Percentiles rank a stretch among this genome's conserved stretches.
Evolutionary conservation across 1,139 yeast species (phyloP).

Genomic region (Candida sanyaensis): DNA sequence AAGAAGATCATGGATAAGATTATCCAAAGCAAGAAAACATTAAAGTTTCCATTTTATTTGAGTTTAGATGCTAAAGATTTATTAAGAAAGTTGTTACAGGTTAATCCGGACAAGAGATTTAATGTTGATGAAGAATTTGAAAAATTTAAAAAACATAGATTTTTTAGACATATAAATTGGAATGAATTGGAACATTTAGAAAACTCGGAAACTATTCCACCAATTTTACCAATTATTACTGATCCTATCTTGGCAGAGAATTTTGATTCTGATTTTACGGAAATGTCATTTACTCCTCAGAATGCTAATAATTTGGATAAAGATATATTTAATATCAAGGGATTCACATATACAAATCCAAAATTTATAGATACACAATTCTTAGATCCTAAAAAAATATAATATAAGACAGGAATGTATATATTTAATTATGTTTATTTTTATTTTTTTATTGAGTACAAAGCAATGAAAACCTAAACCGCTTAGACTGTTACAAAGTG

Average conservation of each 20-base stretch:
- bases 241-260: conserved; percentile 90
- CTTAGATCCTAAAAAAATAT: conserved; percentile 6
- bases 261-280: conserved; percentile 85
- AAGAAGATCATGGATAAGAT: conserved; percentile 82
- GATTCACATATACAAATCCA: conserved; percentile 47
- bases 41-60: conserved; percentile 79
- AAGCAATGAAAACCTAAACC: too few species aligned
- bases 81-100: conserved; percentile 68
- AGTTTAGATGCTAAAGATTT: conserved; percentile 86
- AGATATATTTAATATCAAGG: conserved; percentile 44
- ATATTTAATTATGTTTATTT: neutral
- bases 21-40: conserved; percentile 59
- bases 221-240: conserved; percentile 83
- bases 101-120: conserved; percentile 73
- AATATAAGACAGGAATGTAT: neutral
- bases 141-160: conserved; percentile 65
- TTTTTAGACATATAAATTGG: conserved; percentile 84
- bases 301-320: conserved; percentile 11
- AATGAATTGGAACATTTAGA: conserved; percentile 51
- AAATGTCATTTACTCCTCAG: conserved; percentile 58
- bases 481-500: neutral
- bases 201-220: conserved; percentile 54
- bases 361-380: conserved; percentile 25
- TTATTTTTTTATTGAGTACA: neutral
- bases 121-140: conserved; percentile 56